Base-by-base conservation (phyloP, 1,139 yeast genomes). In the Geotrichum restrictum region DNA sequence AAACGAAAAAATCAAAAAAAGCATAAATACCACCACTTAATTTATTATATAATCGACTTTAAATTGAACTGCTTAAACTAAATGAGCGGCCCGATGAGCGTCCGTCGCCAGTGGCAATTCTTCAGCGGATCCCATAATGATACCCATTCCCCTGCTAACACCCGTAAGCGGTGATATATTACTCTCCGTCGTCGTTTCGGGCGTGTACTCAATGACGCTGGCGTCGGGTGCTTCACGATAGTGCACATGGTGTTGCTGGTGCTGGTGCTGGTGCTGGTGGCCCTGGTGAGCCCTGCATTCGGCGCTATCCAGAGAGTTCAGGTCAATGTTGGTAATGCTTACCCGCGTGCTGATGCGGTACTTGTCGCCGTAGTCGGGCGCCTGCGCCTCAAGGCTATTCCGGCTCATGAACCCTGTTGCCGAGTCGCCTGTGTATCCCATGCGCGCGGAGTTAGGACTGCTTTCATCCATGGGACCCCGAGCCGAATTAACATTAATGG, bases 261-360 rank as follows among this genome's bases (percentile, higher is more conserved):
- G n/a, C n/a, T n/a, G n/a, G n/a, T 8, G 42, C 13, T 27, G 13
- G 19, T 7, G 10, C 24, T n/a, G 42, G 42, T 14, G 21, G 24
- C n/a, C 24, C 10, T 6, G 24, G 21, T 11, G 13, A 10, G 21
- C n/a, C 18, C 14, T n/a, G 44, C 21, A 33, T 13, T 8, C 37
- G 8, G 21, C 14, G 27, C 37, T 42, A 14, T 27, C 33, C 29
- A 24, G 5, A 11, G 33, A 27, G 18, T 13, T 13, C 21, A 14
- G 11, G 37, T 31, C 45, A 16, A 14, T 27, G 37, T 42, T 42
- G 27, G 36, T 19, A 27, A 42, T 14, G 37, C 45, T 42, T 21
- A 42, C 37, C 3, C 45, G 45, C 24, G 45, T 42, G 24, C 21
- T 29, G 32, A 42, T 42, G 10, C 16, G 18, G 45, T 29, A 42